Evolutionary conservation across 106 monocot species (phyloP), one percentile per base, ranked within the genome.

Genomic region (Gastrodia elata): DNA sequence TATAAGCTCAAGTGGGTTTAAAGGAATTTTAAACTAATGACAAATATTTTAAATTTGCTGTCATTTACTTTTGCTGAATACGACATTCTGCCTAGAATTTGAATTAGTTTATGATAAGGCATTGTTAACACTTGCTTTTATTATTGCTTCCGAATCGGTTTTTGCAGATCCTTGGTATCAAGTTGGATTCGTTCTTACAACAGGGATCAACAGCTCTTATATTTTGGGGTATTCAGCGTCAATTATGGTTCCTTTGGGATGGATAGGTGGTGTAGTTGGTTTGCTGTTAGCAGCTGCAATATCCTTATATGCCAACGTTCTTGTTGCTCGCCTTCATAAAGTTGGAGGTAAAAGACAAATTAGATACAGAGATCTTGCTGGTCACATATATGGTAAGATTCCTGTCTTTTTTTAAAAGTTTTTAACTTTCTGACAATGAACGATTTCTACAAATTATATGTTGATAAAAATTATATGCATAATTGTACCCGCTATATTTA

Each of bases 321-420:
- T 98, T 49, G 46, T 98, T 70, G 90, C 93, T 37, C 84, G 84
- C 14, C 93, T 98, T 65, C 97, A 98, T 75, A 90, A 93, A 82
- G 36, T 90, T 43, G 97, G 90, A 11, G 97, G 97, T 36, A 93
- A 82, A 77, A 81, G 93, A 61, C 90, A 93, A 75, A 98, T 98
- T 34, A 76, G 97, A 86, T 98, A 98, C 78, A 88, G 97, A 77
- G 97, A 98, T 80, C 88, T 98, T 71, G 97, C 97, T 72, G 97
- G 90, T 2, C 87, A 91, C 73, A 92, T 97, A 15, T 97, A 97
- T 46, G 96, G 92, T 97, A 74, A 64, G 40, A 43, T 58, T 36
- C 26, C 18, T 58, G 8, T 11, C 34, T 58, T 18, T 55, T 37
- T 8, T 68, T 11, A 24, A 0, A 25, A 69, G 39, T 22, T 69